Evolutionary conservation across 2,329 filamentous ascomycete genomes (phyloP).

Genomic region (Cladosporium sphaerospermum): DNA sequence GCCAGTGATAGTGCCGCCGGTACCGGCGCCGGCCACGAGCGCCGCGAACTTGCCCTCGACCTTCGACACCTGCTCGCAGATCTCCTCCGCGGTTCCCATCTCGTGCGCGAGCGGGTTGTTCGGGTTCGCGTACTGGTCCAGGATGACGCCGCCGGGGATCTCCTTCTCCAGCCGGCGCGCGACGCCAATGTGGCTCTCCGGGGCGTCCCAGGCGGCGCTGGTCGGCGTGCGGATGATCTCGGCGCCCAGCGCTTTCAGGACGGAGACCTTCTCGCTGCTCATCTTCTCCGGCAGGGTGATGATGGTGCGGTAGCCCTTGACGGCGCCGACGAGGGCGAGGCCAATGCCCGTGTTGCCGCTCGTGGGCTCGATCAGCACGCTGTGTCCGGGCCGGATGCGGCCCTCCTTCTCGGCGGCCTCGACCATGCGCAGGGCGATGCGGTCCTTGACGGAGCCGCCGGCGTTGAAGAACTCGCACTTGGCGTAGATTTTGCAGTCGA

Average conservation of each 20-base stretch:
- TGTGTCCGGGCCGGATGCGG: slow-evolving; percentile 94
- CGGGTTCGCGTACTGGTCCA: slow-evolving; percentile 89
- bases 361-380: slow-evolving; percentile 85
- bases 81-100: slow-evolving; percentile 88
- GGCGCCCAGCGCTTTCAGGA: slow-evolving; percentile 85
- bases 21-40: slow-evolving; percentile 86
- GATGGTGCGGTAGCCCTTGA: slow-evolving; percentile 97
- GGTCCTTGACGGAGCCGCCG: slow-evolving; percentile 84
- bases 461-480: slow-evolving; percentile 43
- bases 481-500: slow-evolving; percentile 57
- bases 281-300: slow-evolving; percentile 99
- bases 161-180: slow-evolving; percentile 86
- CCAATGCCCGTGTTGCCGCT: slow-evolving; percentile 98
- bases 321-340: slow-evolving; percentile 83
- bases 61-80: slow-evolving; percentile 76
- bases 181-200: slow-evolving; percentile 95
- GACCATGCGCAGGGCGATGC: slow-evolving; percentile 95
- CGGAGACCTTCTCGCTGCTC: slow-evolving; percentile 96
- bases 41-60: slow-evolving; percentile 65
- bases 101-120: slow-evolving; percentile 95
- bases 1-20: slow-evolving; percentile 90
- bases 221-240: slow-evolving; percentile 98
- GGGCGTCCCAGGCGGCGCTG: slow-evolving; percentile 87
- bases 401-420: slow-evolving; percentile 88
- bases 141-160: slow-evolving; percentile 91